phyloP scores from a whole-genome alignment of 345 rosid species.

The Pistacia integerrima region DNA sequence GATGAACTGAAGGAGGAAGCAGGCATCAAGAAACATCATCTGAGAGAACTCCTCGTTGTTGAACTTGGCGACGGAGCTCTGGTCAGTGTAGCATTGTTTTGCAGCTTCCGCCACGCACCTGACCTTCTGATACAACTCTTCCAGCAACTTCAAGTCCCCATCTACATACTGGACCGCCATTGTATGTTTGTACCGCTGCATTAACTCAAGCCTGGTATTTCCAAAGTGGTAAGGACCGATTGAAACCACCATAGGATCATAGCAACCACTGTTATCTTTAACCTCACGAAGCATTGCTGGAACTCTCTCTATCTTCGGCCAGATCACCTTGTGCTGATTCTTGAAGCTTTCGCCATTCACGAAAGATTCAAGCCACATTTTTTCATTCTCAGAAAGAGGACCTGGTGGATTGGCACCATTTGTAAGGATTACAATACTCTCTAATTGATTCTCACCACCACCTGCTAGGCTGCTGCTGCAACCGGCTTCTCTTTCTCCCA shows the following conservation, averaged over 20 bases:
- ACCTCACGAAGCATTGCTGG: neutral
- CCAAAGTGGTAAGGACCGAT: slow-evolving; percentile 29
- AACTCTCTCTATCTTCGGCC: neutral
- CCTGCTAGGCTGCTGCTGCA: too few species aligned
- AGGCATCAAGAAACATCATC: slow-evolving; percentile 22
- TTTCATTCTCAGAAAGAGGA: too few species aligned
- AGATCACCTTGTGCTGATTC: neutral
- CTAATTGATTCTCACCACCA: too few species aligned
- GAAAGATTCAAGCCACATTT: too few species aligned
- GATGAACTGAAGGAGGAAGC: neutral
- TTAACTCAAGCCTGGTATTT: neutral
- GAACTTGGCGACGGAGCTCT: neutral
- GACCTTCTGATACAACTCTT: neutral
- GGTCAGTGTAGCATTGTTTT: neutral
- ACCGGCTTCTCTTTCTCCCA: too few species aligned
- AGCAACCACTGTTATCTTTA: neutral
- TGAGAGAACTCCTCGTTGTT: slow-evolving; percentile 3
- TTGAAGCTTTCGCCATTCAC: too few species aligned
- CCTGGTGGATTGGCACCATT: too few species aligned
- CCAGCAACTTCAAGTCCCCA: neutral
- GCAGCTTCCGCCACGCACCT: neutral
- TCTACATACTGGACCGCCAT: too few species aligned
- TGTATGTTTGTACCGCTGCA: neutral
- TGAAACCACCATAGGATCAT: slow-evolving; percentile 19
- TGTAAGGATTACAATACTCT: too few species aligned